A percentile compares a stretch with the other conserved stretches of the same genome.
Evolutionary conservation across 208 protist genomes (phyloP).

Genomic region (Borovskyia barvae): DNA sequence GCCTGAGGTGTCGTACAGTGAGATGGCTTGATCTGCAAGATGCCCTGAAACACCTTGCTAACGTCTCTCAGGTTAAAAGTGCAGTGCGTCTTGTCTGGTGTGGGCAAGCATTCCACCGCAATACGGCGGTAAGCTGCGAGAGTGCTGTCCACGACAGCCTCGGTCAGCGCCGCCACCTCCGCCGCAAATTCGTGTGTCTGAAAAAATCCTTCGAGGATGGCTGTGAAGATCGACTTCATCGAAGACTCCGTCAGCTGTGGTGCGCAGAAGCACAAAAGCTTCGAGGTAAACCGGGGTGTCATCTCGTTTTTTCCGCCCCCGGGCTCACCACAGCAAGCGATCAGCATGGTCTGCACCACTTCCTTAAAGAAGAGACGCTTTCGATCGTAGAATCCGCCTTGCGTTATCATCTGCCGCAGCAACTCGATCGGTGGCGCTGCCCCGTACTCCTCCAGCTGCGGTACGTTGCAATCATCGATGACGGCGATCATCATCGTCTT

Average conservation of each 20-base stretch:
- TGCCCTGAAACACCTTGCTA: conserved; percentile 95
- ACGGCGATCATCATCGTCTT: conserved; percentile 90
- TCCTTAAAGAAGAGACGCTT: conserved; percentile 93
- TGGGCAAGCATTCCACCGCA: conserved; percentile 93
- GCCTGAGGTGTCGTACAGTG: conserved; percentile 44
- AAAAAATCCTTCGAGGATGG: conserved; percentile 92
- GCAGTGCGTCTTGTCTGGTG: conserved; percentile 97
- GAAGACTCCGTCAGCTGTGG: conserved; percentile 83
- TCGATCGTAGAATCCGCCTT: conserved; percentile 90
- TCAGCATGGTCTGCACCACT: conserved; percentile 84
- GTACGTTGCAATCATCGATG: conserved; percentile 96
- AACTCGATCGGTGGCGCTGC: conserved; percentile 94
- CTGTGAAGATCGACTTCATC: conserved; percentile 92
- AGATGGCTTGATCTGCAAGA: conserved; percentile 85
- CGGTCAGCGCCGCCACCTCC: conserved; percentile 43
- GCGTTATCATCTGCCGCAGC: conserved; percentile 91
- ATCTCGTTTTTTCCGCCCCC: conserved; percentile 94
- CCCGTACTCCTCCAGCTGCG: conserved; percentile 92
- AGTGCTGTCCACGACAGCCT: conserved; percentile 87
- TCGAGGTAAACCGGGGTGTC: conserved; percentile 88
- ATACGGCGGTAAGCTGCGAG: conserved; percentile 94
- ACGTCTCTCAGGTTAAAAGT: conserved; percentile 98
- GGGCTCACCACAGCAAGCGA: conserved; percentile 92
- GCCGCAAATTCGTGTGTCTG: conserved; percentile 33
- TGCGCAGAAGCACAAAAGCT: conserved; percentile 92